Percentiles rank a stretch among this genome's conserved stretches.
Evolutionary conservation across 1,284 basidiomycete genomes (phyloP).

Genomic region (Marasmius tenuissimus): DNA sequence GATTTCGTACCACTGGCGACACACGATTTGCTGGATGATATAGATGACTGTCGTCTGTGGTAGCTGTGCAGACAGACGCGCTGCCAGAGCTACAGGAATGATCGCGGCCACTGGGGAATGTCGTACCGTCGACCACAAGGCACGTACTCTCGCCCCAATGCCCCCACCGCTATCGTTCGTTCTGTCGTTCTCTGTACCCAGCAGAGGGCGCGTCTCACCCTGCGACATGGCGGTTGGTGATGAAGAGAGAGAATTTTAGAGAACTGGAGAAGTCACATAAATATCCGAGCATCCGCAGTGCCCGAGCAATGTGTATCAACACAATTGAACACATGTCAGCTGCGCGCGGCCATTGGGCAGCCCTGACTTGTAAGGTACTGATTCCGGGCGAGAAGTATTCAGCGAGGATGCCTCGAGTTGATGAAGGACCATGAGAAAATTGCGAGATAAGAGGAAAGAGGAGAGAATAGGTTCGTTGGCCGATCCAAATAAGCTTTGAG

Average conservation of each 20-base stretch:
- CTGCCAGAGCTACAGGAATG: conserved; percentile 26
- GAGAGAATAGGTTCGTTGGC: not conserved
- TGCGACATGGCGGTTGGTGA: not conserved
- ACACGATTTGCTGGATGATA: conserved; percentile 24
- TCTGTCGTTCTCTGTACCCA: not conserved
- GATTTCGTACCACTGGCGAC: conserved; percentile 23
- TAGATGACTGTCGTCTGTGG: conserved; percentile 28
- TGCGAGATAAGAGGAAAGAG: not conserved
- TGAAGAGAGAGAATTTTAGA: not conserved
- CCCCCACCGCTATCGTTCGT: not conserved
- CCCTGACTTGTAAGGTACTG: no score
- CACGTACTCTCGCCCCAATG: not conserved
- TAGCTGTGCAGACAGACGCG: conserved; percentile 21
- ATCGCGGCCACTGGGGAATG: conserved; percentile 17
- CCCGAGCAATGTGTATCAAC: not conserved
- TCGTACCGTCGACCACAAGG: no score
- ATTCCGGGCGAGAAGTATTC: no score
- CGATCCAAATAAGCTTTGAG: no score
- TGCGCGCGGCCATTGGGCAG: no score
- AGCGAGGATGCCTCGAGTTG: no score
- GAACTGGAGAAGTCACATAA: not conserved
- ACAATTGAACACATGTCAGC: no score
- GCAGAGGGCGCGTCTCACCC: not conserved
- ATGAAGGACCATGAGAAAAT: no score
- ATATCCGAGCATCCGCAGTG: not conserved